Percentiles rank a stretch among this genome's conserved stretches.
Conservation (phyloP, 2,329 filamentous ascomycete species). For the Lasiodiplodia sp. region DNA sequence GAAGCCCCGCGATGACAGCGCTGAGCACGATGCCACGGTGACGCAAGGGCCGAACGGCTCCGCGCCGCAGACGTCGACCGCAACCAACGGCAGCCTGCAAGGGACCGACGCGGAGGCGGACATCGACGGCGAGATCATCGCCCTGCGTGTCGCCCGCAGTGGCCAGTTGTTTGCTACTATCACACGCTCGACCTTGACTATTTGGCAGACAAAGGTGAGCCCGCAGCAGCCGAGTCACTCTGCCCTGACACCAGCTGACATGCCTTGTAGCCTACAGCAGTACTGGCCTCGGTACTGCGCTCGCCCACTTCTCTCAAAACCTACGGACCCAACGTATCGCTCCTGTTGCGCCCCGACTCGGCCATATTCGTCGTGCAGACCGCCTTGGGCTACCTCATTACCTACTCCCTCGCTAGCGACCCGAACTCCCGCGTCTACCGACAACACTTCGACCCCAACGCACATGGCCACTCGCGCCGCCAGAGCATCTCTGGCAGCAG, state of each 20-base stretch:
- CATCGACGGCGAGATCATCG: slow-evolving; percentile 71
- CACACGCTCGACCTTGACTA: slow-evolving; percentile 82
- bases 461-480: slow-evolving; percentile 54
- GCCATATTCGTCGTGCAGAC: slow-evolving; percentile 93
- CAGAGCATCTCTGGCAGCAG: slow-evolving; percentile 53
- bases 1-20: slow-evolving; percentile 26
- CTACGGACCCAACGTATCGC: slow-evolving; percentile 84
- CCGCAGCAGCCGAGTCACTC: slow-evolving; percentile 26
- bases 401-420: slow-evolving; percentile 89
- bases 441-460: slow-evolving; percentile 72
- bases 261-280: slow-evolving; percentile 75
- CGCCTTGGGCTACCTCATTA: slow-evolving; percentile 84
- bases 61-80: slow-evolving; percentile 7
- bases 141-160: slow-evolving; percentile 77
- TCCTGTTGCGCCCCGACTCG: slow-evolving; percentile 89
- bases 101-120: slow-evolving; percentile 38
- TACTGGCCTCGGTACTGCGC: slow-evolving; percentile 84
- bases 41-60: slow-evolving; percentile 30
- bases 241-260: slow-evolving; percentile 24
- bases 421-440: slow-evolving; percentile 84
- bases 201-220: slow-evolving; percentile 93
- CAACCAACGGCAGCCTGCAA: slow-evolving; percentile 30
- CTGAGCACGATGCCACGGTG: slow-evolving; percentile 24
- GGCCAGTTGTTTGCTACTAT: slow-evolving; percentile 89
- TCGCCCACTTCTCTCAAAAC: slow-evolving; percentile 79